These are phyloP conservation scores for Botryosphaeria dothidea DNA, from an alignment of 2,329 filamentous ascomycete genomes.

Conservation along the genomic window DNA sequence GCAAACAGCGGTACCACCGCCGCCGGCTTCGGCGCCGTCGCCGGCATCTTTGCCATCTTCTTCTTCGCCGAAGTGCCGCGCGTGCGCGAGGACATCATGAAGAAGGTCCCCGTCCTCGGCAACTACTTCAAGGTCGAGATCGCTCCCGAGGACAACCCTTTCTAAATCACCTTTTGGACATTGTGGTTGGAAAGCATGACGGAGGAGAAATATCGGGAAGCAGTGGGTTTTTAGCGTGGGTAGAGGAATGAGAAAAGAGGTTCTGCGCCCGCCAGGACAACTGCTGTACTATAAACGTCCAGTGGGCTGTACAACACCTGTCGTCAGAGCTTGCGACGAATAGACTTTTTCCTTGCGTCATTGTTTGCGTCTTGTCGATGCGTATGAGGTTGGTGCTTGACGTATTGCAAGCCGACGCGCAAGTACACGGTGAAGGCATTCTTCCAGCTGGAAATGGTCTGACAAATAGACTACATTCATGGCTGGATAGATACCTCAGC, in stretches of 20 bases:
- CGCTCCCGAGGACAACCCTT: conserved; percentile 65
- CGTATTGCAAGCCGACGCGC: too few relatives aligned
- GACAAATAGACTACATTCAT: too few relatives aligned
- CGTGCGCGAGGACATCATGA: conserved; percentile 63
- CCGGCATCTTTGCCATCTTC: conserved; percentile 62
- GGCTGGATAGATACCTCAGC: too few relatives aligned
- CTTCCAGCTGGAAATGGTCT: too few relatives aligned
- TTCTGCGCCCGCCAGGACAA: conserved; percentile 2
- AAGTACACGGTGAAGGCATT: too few relatives aligned
- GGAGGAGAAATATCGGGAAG: not conserved
- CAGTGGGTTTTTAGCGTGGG: not conserved
- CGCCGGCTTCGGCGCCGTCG: conserved; percentile 57
- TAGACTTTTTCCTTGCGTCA: conserved; percentile 15
- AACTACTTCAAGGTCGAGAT: conserved; percentile 59
- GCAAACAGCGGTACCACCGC: conserved; percentile 44
- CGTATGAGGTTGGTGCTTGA: too few relatives aligned
- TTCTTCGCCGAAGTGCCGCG: conserved; percentile 66
- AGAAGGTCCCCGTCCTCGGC: conserved; percentile 60
- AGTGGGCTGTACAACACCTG: conserved; percentile 11
- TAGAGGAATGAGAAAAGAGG: not conserved
- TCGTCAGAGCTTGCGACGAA: conserved; percentile 2
- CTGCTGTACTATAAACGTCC: conserved; percentile 6
- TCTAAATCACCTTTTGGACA: conserved; percentile 34
- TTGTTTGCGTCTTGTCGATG: not conserved
- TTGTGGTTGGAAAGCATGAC: not conserved